phyloP scores from a whole-genome alignment of 352 stramenopile species.

The Phytophthora pinifolia region DNA sequence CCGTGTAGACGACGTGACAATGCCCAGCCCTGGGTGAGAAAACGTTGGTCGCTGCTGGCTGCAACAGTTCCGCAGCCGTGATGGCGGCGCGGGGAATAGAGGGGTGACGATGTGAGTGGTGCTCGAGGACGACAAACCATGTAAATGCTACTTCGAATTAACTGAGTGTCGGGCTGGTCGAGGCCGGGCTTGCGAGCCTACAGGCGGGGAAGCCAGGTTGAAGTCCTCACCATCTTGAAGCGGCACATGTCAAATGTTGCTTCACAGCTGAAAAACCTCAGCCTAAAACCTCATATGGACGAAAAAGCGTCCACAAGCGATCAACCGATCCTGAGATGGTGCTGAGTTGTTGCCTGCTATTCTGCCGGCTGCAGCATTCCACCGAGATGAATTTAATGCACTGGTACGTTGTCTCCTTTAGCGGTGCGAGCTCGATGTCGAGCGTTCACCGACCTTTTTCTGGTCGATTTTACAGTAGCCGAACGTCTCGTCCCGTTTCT shows the following conservation, averaged over 20 bases:
- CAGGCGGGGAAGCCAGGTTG: too few species aligned
- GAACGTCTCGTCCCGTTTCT: conserved; percentile 2
- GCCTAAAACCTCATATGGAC: not conserved
- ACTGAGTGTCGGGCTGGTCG: not conserved
- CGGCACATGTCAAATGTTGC: too few species aligned
- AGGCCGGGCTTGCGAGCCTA: not conserved
- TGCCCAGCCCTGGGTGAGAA: not conserved
- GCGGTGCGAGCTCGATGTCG: not conserved
- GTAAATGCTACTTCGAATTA: conserved; percentile 14
- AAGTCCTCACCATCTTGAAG: conserved; percentile 1
- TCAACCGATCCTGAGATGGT: not conserved
- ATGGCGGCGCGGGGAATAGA: conserved; percentile 17
- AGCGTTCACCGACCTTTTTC: conserved; percentile 5
- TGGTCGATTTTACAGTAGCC: not conserved
- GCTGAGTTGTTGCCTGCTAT: not conserved
- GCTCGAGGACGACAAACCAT: conserved; percentile 6
- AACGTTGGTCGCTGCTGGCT: not conserved
- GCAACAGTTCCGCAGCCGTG: conserved; percentile 17
- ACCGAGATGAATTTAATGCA: not conserved
- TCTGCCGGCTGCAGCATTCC: not conserved
- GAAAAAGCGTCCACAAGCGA: not conserved
- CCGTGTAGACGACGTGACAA: conserved; percentile 8
- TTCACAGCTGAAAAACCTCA: not conserved
- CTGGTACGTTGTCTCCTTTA: not conserved
- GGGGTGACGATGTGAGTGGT: conserved; percentile 2